Evolutionary conservation across 129 eudicot species (phyloP).

Genomic region (Escallonia rubra): DNA sequence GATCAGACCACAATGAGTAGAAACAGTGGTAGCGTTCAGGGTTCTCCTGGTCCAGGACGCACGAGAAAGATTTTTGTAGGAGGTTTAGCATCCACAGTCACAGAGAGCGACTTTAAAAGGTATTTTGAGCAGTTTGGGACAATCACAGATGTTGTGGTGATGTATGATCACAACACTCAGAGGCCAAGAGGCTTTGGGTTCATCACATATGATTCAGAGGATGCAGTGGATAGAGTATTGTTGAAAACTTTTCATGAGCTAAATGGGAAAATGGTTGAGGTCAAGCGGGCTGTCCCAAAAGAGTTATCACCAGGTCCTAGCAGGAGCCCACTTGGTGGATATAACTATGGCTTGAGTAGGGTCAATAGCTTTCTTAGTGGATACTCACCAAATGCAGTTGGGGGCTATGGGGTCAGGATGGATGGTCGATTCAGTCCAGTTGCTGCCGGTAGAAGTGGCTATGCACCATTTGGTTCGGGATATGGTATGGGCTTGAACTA

Average conservation of each 20-base stretch:
- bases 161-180: constrained; percentile 75
- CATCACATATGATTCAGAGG: constrained; percentile 63
- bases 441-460: constrained; percentile 42
- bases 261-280: constrained; percentile 67
- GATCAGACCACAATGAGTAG: constrained; percentile 51
- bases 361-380: constrained; percentile 39
- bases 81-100: constrained; percentile 67
- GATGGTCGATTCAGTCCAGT: constrained; percentile 45
- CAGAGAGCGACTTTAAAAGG: constrained; percentile 54
- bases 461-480: constrained; percentile 35
- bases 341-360: constrained; percentile 50
- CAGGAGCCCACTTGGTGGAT: constrained; percentile 40
- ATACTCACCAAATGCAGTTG: constrained; percentile 36
- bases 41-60: constrained; percentile 55
- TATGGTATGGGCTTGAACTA: constrained; percentile 59
- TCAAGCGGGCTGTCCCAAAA: constrained; percentile 68
- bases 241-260: constrained; percentile 54
- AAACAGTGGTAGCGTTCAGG: constrained; percentile 57
- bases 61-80: constrained; percentile 65
- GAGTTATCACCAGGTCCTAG: constrained; percentile 55
- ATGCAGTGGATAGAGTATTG: constrained; percentile 57
- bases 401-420: constrained; percentile 61
- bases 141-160: constrained; percentile 68
- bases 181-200: constrained; percentile 78
- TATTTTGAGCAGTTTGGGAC: constrained; percentile 71